Percentiles rank a stretch among this genome's conserved stretches.
Conservation (phyloP, 257 asterid genomes). For the Plantago ovata region DNA sequence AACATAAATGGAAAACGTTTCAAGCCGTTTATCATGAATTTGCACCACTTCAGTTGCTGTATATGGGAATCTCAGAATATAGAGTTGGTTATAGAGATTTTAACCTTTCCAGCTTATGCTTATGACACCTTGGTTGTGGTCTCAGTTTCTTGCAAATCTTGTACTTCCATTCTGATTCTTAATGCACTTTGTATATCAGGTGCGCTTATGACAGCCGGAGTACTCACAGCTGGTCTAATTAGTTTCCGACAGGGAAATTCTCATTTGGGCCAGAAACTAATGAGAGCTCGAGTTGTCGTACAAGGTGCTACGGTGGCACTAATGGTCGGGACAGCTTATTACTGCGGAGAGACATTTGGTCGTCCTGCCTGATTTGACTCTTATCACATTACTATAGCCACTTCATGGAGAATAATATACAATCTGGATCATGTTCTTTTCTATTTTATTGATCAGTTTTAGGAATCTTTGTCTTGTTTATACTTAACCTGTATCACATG, state of each 20-base stretch:
- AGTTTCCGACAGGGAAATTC: slow-evolving; percentile 89
- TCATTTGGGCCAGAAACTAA: slow-evolving; percentile 79
- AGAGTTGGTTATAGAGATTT: too few species aligned
- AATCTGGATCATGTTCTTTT: not conserved
- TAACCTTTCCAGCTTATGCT: too few species aligned
- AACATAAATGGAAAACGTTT: too few species aligned
- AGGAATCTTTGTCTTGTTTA: slow-evolving; percentile 7
- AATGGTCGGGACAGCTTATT: slow-evolving; percentile 95
- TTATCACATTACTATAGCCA: not conserved
- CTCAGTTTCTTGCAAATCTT: too few species aligned
- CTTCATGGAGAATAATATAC: slow-evolving; percentile 10
- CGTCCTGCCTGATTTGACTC: not conserved
- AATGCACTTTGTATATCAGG: slow-evolving; percentile 42
- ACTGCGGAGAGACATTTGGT: slow-evolving; percentile 61
- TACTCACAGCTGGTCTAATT: slow-evolving; percentile 81
- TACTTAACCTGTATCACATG: not conserved
- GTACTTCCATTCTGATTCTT: not conserved
- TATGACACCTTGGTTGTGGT: too few species aligned
- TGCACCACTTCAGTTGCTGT: too few species aligned
- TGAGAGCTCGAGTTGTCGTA: slow-evolving; percentile 98
- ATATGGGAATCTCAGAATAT: too few species aligned
- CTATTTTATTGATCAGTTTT: not conserved
- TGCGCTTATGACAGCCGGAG: slow-evolving; percentile 91
- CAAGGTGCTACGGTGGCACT: slow-evolving; percentile 96
- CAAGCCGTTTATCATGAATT: too few species aligned